Evolutionary conservation across 768 basidiomycete genomes (phyloP), one percentile per base, ranked within the genome.

Genomic region (Cyclocybe aegerita): DNA sequence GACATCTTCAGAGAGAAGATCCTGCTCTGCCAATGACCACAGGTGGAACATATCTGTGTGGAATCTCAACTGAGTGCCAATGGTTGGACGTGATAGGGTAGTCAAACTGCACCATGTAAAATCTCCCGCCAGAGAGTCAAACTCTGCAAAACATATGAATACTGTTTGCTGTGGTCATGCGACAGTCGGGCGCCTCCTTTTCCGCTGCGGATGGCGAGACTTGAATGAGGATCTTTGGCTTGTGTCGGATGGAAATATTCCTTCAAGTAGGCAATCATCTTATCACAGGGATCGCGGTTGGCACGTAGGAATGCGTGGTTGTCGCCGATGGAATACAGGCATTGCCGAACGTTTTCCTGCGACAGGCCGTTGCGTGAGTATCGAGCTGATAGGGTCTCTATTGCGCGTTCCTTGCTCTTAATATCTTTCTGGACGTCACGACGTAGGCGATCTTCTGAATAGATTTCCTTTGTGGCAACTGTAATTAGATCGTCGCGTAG

Each of bases 71-170:
- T 12, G 36, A 16, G 9, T 35, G 8, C 23, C 23, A 23, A 23
- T 23, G 23, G 40, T 39, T 14, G 9, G 7, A 11, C 10, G 46
- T 14, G 1, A 17, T 38, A 40, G 30, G 15, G 2, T 8, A 31
- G 36, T 23, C 7, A 23, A 31, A 29, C 52, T 76, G 36, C 55
- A 89, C 90, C 90, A 56, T 92, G 88, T 40, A 93, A 64, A 53
- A 91, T 91, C 66, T 91, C 91, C 31, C 85, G 78, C 91, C 91
- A 93, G 3, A 93, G 71, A 1, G 91, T 92, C 62, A 93, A 70
- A 66, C 89, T 92, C 66, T 93, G 91, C 41, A 91, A 68, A 32
- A 92, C 90, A 66, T 88, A 93, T 3, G 88, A 83, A 57, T 88
- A 93, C 62, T 93, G 91, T 66, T 86, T 89, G 41, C 79, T 76